Evolutionary conservation across 2,329 filamentous ascomycete species (phyloP).

Genomic region (Penicillium vulpinum): DNA sequence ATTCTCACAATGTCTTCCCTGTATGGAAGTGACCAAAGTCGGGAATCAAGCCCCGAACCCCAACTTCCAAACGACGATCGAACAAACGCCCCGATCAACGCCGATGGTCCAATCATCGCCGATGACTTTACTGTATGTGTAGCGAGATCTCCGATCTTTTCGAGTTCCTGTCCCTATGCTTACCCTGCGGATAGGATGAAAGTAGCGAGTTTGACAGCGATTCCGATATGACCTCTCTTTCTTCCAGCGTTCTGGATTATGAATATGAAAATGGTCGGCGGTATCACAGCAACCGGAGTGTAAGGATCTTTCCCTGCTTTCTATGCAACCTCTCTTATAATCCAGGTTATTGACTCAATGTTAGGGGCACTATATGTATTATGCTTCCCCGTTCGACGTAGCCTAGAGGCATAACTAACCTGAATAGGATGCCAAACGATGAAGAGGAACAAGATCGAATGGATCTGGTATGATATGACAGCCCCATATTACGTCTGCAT

Average conservation of each 20-base stretch:
- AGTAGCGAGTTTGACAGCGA: conserved; percentile 1
- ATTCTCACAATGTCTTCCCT: no score
- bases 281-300: conserved; percentile 7
- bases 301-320: no score
- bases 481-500: background rate
- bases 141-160: no score
- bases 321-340: background rate
- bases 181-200: conserved; percentile 3
- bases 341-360: background rate
- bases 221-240: conserved; percentile 8
- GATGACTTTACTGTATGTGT: conserved; percentile 4
- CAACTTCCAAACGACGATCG: background rate
- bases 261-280: conserved; percentile 13
- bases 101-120: background rate
- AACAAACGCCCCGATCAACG: background rate
- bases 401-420: background rate
- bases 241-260: conserved; percentile 9
- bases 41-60: background rate
- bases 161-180: background rate
- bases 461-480: conserved; percentile 8
- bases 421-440: conserved; percentile 8
- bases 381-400: background rate
- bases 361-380: conserved; percentile 5
- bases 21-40: no score
- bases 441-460: conserved; percentile 14